A percentile compares a stretch with the other conserved stretches of the same genome.
Conservation (phyloP, 1,284 basidiomycete species). For the Ganoderma boninense region DNA sequence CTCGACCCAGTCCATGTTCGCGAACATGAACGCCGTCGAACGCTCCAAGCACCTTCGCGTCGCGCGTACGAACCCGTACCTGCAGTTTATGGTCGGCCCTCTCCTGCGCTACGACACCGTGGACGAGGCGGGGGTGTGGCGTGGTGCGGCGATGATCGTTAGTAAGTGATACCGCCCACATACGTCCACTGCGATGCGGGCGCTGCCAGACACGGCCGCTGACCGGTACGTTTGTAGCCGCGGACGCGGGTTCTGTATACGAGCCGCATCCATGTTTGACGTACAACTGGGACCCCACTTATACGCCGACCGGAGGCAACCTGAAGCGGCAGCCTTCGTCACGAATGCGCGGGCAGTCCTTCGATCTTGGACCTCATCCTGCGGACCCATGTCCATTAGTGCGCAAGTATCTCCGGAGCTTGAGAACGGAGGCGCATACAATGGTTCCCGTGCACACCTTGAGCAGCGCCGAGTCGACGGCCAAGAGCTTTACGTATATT, state of each 20-base stretch:
- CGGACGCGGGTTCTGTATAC: slow-evolving; percentile 84
- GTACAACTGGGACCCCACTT: slow-evolving; percentile 80
- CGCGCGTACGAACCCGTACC: slow-evolving; percentile 73
- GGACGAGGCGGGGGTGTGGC: slow-evolving; percentile 80
- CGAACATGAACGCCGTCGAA: slow-evolving; percentile 67
- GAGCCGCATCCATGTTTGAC: slow-evolving; percentile 78
- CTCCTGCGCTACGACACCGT: slow-evolving; percentile 93
- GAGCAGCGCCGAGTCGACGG: slow-evolving; percentile 60
- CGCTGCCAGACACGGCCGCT: slow-evolving; percentile 9
- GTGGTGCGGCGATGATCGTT: slow-evolving; percentile 87
- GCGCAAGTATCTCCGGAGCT: slow-evolving; percentile 33
- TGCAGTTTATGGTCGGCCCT: slow-evolving; percentile 88
- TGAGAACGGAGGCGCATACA: neutral
- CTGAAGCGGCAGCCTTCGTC: slow-evolving; percentile 27
- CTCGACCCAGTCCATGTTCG: slow-evolving; percentile 43
- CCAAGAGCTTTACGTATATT: slow-evolving; percentile 85
- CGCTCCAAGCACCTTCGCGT: slow-evolving; percentile 64
- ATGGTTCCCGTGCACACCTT: slow-evolving; percentile 40
- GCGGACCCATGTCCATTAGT: slow-evolving; percentile 61
- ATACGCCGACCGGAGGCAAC: slow-evolving; percentile 29
- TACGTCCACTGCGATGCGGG: neutral
- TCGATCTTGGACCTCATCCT: slow-evolving; percentile 74
- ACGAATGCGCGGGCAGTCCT: slow-evolving; percentile 45
- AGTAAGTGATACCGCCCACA: slow-evolving; percentile 56
- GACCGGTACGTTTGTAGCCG: slow-evolving; percentile 51